Evolutionary conservation across 768 basidiomycete species (phyloP).

Genomic region (Pholiota molesta): DNA sequence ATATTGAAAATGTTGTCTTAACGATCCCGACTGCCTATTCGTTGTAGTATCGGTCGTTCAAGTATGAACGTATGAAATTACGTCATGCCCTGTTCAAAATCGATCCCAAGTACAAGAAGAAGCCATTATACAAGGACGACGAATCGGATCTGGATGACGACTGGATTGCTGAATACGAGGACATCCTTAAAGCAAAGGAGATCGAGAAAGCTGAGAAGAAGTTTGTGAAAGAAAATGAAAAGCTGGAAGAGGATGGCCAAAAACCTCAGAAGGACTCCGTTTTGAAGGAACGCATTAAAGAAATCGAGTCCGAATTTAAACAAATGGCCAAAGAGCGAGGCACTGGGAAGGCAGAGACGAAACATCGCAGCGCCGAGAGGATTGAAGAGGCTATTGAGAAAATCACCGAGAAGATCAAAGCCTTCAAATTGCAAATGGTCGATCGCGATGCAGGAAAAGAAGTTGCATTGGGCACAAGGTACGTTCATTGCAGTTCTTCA

Average conservation of each 20-base stretch:
- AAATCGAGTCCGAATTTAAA: slow-evolving; percentile 78
- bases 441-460: slow-evolving; percentile 96
- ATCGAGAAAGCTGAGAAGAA: slow-evolving; percentile 92
- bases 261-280: slow-evolving; percentile 58
- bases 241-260: slow-evolving; percentile 73
- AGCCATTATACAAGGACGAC: slow-evolving; percentile 72
- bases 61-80: slow-evolving; percentile 97
- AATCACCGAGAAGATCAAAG: slow-evolving; percentile 82
- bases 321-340: slow-evolving; percentile 82
- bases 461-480: slow-evolving; percentile 91
- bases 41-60: slow-evolving; percentile 77
- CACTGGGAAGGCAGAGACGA: slow-evolving; percentile 64
- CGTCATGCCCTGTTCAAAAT: slow-evolving; percentile 83
- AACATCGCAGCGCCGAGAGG: slow-evolving; percentile 77
- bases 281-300: slow-evolving; percentile 68
- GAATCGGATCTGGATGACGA: slow-evolving; percentile 97
- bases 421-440: slow-evolving; percentile 85
- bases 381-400: slow-evolving; percentile 82
- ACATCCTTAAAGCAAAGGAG: slow-evolving; percentile 74
- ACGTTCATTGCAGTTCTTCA: slow-evolving; percentile 3
- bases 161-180: slow-evolving; percentile 82
- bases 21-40: slow-evolving; percentile 9
- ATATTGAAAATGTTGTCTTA: slow-evolving; percentile 2
- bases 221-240: slow-evolving; percentile 93
- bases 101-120: slow-evolving; percentile 83